Evolutionary conservation across 2,329 filamentous ascomycete species (phyloP).

Genomic region (Nemania sp.): DNA sequence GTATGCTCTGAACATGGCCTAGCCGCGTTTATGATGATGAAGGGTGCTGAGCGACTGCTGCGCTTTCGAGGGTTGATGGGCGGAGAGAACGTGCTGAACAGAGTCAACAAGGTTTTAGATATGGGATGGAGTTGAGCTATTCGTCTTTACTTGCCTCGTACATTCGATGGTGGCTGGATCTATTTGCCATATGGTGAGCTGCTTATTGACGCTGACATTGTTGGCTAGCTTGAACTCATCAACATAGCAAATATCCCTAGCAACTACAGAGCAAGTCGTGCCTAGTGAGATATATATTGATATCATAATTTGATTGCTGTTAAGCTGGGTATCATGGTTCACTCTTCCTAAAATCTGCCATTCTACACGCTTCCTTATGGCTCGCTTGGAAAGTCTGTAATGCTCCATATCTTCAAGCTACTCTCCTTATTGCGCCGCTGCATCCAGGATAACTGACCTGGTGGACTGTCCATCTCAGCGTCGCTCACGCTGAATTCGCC

Average conservation of each 20-base stretch:
- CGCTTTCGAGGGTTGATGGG: conserved; percentile 59
- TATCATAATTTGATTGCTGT: conserved; percentile 1
- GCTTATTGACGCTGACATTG: not conserved
- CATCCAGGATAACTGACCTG: conserved; percentile 32
- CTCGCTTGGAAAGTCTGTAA: conserved; percentile 31
- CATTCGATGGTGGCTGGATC: conserved; percentile 5
- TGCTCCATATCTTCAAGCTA: conserved; percentile 52
- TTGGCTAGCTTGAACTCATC: conserved; percentile 5
- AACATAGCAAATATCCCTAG: not conserved
- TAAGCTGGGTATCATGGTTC: conserved; percentile 26
- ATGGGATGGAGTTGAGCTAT: conserved; percentile 49
- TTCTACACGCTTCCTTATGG: not conserved
- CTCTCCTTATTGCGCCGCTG: conserved; percentile 45
- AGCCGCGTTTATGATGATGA: conserved; percentile 62
- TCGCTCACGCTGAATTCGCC: conserved; percentile 15
- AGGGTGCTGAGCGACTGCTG: conserved; percentile 50
- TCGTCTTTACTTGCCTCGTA: not conserved
- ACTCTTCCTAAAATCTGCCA: not conserved
- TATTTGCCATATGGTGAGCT: conserved; percentile 22
- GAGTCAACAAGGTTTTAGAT: conserved; percentile 58
- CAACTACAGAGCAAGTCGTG: too few relatives aligned
- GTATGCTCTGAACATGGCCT: conserved; percentile 48
- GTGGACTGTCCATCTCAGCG: conserved; percentile 16
- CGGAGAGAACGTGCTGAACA: conserved; percentile 55
- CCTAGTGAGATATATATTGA: too few relatives aligned